phyloP scores from a whole-genome alignment of 2,329 filamentous ascomycete species.

The Cytospora piceae region DNA sequence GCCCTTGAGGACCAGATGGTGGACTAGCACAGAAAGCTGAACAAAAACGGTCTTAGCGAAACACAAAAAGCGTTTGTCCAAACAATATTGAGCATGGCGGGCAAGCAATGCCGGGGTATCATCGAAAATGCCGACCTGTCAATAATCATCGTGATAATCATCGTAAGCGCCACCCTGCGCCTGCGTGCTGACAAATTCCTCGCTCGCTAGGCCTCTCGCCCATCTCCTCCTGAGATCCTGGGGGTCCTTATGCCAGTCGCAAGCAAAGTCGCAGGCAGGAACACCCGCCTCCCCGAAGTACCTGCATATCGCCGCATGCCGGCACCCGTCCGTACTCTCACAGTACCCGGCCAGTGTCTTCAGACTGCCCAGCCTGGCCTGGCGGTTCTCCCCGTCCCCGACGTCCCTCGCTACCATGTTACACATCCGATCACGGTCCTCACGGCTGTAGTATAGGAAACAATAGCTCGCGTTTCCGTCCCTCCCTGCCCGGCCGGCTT shows the following conservation, averaged over 20 bases:
- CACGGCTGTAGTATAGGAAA: constrained; percentile 87
- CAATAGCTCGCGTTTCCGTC: constrained; percentile 87
- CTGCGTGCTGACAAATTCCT: constrained; percentile 68
- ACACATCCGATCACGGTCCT: constrained; percentile 78
- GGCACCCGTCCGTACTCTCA: constrained; percentile 72
- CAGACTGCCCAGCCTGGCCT: constrained; percentile 65
- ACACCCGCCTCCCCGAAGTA: constrained; percentile 73
- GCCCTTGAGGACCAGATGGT: constrained; percentile 30
- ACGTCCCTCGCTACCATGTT: constrained; percentile 56
- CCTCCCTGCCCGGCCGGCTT: constrained; percentile 87
- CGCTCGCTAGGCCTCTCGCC: constrained; percentile 57
- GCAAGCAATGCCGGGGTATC: constrained; percentile 22
- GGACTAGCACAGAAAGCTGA: constrained; percentile 10
- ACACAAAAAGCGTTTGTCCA: not conserved
- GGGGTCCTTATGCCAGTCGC: constrained; percentile 76
- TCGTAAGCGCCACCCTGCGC: constrained; percentile 62
- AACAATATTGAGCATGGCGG: not conserved
- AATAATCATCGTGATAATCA: constrained; percentile 54
- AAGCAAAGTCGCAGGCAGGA: constrained; percentile 72
- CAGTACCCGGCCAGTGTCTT: constrained; percentile 77
- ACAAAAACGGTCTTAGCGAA: not conserved
- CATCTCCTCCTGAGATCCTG: constrained; percentile 61
- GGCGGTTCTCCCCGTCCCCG: constrained; percentile 46
- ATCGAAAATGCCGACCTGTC: constrained; percentile 12
- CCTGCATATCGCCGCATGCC: constrained; percentile 73